Base-by-base conservation (phyloP, 805 yeast genomes). In the Nakazawaea anatomiae region DNA sequence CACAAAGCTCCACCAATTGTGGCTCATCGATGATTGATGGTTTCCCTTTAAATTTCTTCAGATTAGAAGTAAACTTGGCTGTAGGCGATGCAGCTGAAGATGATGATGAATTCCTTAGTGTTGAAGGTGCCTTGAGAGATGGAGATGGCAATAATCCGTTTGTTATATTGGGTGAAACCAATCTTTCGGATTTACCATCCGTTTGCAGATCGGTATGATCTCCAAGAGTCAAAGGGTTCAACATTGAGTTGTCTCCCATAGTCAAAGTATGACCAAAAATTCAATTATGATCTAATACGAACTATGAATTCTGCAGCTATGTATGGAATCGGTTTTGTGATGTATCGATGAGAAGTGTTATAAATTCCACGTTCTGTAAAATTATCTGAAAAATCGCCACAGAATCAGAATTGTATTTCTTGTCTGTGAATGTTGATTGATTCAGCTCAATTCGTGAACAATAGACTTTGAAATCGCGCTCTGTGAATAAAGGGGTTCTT, bases 1-100 rank as follows among this genome's bases (percentile, higher is more conserved):
- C 73, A 55, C 88, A 81, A 28, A 82, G 69, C 28, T 73, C 72
- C 43, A 83, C 73, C 14, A 83, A 62, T 43, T 76, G 80, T 1
- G 79, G 76, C 6, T 67, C 67, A 43, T 73, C 77, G 2, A 71
- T 60, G n/a, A 76, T 69, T 2, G 79, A 71, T 8, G 76, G 74
- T 49, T 71, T 68, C 14, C 71, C 71, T 29, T 60, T 61, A 48
- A 59, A 65, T 48, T 60, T 61, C 18, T 30, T 48, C 46, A 31
- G 47, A 29, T 43, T 42, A 6, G 46, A 25, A 14, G 42, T 12
- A 36, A 18, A 31, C 44, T 39, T 31, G 35, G 40, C 14, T n/a
- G 25, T 25, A 10, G 47, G 36, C 14, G 44, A 32, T 11, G 34
- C 12, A 30, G 46, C 14, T 30, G 42, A 41, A 5, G 35, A 32